Percentiles rank a stretch among this genome's conserved stretches.
These are phyloP conservation scores for Aphanomyces euteiches DNA, from an alignment of 352 stramenopile species.

Conservation along the genomic window DNA sequence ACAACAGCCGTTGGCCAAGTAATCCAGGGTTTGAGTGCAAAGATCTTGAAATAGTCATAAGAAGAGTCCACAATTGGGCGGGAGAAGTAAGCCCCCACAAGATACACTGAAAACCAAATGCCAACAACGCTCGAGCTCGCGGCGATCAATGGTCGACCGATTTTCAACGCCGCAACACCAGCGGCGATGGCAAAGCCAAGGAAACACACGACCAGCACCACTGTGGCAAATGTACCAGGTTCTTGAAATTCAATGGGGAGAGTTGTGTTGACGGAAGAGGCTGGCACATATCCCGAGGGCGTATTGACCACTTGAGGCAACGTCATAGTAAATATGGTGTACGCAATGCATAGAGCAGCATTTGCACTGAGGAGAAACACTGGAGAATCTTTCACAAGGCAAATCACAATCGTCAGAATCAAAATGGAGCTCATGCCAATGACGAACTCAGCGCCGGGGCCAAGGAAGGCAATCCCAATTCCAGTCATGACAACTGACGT, in stretches of 20 bases:
- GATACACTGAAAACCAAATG: too few species aligned
- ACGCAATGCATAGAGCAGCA: not conserved
- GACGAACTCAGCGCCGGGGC: not conserved
- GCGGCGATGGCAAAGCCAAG: too few species aligned
- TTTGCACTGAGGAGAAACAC: not conserved
- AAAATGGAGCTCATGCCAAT: not conserved
- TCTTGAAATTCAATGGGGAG: not conserved
- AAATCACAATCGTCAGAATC: not conserved
- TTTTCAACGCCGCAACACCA: too few species aligned
- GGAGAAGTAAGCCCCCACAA: too few species aligned
- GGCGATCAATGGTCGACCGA: too few species aligned
- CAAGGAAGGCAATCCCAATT: not conserved
- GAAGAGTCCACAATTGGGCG: too few species aligned
- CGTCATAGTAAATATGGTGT: not conserved
- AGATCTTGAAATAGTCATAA: not conserved
- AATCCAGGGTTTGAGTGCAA: not conserved
- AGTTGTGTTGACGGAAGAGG: slow-evolving; percentile 3
- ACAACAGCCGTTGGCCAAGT: not conserved
- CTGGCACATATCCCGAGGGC: not conserved
- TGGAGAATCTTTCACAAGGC: not conserved
- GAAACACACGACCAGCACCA: not conserved
- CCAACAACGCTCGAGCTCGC: too few species aligned
- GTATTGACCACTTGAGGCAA: slow-evolving; percentile 2
- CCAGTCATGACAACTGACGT: not conserved
- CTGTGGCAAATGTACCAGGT: not conserved